phyloP scores from a whole-genome alignment of 2,329 filamentous ascomycete genomes.

The Eutypella sp. region DNA sequence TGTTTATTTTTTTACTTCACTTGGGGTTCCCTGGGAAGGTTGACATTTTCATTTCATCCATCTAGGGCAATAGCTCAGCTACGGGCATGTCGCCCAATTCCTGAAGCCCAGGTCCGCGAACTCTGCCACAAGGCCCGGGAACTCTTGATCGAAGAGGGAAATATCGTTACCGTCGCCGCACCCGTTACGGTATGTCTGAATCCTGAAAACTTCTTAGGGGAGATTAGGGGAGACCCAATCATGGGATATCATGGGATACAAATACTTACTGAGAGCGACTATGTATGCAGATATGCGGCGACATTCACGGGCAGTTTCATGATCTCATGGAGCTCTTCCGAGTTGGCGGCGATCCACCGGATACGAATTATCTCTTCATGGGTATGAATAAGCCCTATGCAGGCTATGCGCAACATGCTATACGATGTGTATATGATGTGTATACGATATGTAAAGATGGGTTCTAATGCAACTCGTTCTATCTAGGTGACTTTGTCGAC shows the following conservation, averaged over 20 bases:
- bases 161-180: constrained; percentile 91
- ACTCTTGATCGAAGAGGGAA: constrained; percentile 93
- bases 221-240: no score
- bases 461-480: constrained; percentile 5
- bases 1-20: no score
- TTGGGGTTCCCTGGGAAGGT: no score
- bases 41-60: constrained; percentile 8
- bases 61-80: constrained; percentile 87
- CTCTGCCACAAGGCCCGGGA: constrained; percentile 96
- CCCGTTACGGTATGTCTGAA: constrained; percentile 71
- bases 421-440: no score
- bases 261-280: constrained; percentile 10
- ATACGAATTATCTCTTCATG: constrained; percentile 97
- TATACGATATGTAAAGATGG: no score
- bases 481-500: constrained; percentile 92
- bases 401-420: no score
- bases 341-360: constrained; percentile 87
- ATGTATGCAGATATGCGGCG: constrained; percentile 74
- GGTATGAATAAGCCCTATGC: no score
- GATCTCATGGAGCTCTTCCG: constrained; percentile 96
- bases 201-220: not conserved
- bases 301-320: constrained; percentile 96
- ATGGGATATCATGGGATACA: no score
- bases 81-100: constrained; percentile 92
- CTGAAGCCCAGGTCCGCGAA: constrained; percentile 91